phyloP scores from a whole-genome alignment of 768 basidiomycete genomes.

The Clavaria fumosa region DNA sequence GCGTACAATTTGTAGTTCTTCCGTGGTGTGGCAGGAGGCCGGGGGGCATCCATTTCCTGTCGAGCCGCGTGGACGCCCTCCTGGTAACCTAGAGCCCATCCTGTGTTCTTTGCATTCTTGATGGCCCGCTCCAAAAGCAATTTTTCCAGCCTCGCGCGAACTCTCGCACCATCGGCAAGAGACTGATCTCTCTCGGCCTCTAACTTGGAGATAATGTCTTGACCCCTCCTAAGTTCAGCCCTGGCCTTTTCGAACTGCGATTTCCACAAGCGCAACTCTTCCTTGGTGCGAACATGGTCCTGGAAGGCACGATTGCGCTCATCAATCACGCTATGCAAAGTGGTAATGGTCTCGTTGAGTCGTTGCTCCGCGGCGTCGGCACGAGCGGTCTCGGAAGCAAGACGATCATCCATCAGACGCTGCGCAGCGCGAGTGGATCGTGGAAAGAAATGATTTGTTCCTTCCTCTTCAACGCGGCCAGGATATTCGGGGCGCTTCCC shows the following conservation, averaged over 20 bases:
- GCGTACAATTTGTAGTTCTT: slow-evolving; percentile 6
- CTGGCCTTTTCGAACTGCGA: slow-evolving; percentile 43
- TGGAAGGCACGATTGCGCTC: background rate
- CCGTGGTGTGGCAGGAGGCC: slow-evolving; percentile 4
- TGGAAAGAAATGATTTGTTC: no score
- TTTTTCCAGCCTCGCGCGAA: slow-evolving; percentile 30
- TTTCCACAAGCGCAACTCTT: slow-evolving; percentile 43
- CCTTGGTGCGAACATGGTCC: slow-evolving; percentile 7
- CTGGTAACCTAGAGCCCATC: slow-evolving; percentile 33
- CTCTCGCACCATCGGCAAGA: slow-evolving; percentile 29
- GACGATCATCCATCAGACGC: no score
- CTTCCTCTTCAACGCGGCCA: no score
- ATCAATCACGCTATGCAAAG: no score
- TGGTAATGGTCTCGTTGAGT: no score
- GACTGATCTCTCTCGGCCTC: slow-evolving; percentile 34
- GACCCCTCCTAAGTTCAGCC: slow-evolving; percentile 40
- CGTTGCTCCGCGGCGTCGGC: no score
- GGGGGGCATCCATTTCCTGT: slow-evolving; percentile 13
- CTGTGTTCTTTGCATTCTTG: slow-evolving; percentile 38
- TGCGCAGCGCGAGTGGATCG: no score
- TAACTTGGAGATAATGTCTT: slow-evolving; percentile 32
- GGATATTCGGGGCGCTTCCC: no score
- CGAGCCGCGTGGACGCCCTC: slow-evolving; percentile 28
- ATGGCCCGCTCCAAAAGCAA: slow-evolving; percentile 32
- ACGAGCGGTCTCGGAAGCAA: no score